These are phyloP conservation scores for Hemileia vastatrix DNA, from an alignment of 1,284 basidiomycete genomes.

Conservation along the genomic window DNA sequence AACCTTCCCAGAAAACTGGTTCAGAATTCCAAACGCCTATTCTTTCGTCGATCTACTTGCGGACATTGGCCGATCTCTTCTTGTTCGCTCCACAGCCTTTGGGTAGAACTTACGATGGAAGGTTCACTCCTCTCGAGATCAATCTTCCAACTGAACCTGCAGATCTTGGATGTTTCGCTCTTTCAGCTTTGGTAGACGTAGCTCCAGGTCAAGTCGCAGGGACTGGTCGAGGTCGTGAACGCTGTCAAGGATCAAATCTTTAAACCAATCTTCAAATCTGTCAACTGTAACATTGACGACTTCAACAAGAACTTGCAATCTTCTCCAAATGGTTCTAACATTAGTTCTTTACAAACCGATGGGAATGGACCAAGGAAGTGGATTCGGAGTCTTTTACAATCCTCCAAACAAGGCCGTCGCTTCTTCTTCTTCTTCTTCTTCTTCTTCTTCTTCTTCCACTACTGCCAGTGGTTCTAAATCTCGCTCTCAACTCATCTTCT, in stretches of 20 bases:
- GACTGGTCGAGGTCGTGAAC: constrained; percentile 2
- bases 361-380: background rate
- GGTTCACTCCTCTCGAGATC: constrained; percentile 14
- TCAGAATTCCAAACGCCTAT: constrained; percentile 20
- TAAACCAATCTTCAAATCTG: background rate
- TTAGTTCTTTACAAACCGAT: background rate
- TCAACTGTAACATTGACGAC: constrained; percentile 21
- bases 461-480: no score
- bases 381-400: background rate
- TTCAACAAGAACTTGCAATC: background rate
- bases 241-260: constrained; percentile 19
- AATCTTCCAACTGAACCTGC: constrained; percentile 19
- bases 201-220: constrained; percentile 12
- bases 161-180: constrained; percentile 20
- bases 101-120: constrained; percentile 11
- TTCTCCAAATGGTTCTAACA: background rate
- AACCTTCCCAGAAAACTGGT: constrained; percentile 23
- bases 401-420: background rate
- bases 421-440: no score
- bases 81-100: constrained; percentile 22
- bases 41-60: constrained; percentile 17
- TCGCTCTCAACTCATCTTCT: no score
- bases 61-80: constrained; percentile 14
- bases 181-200: constrained; percentile 1
- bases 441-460: no score